Evolutionary conservation across 208 protist species (phyloP).

Genomic region (Leptomonas seymouri): DNA sequence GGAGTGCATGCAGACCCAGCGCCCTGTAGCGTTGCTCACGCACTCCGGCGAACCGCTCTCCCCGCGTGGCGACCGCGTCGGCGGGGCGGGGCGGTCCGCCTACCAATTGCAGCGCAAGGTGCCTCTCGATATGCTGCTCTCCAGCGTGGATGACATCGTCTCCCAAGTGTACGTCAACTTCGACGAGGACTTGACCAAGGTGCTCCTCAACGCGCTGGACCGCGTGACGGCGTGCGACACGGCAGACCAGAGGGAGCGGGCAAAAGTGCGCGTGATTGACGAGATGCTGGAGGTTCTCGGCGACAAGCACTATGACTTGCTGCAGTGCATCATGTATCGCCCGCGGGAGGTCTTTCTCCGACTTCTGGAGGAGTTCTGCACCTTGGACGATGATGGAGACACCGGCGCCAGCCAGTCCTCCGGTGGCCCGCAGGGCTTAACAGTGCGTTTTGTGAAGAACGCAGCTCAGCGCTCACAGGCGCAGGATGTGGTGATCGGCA

Average conservation of each 20-base stretch:
- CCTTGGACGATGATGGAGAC: conserved; percentile 69
- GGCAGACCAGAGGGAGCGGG: conserved; percentile 57
- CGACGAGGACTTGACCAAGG: conserved; percentile 87
- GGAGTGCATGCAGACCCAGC: conserved; percentile 70
- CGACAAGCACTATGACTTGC: conserved; percentile 79
- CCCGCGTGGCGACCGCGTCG: conserved; percentile 74
- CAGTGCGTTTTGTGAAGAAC: conserved; percentile 76
- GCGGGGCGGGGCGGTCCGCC: conserved; percentile 59
- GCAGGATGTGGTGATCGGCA: conserved; percentile 41
- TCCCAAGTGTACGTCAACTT: conserved; percentile 90
- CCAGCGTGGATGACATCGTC: conserved; percentile 89
- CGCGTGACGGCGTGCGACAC: conserved; percentile 77
- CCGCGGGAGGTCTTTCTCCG: conserved; percentile 84
- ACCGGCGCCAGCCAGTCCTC: conserved; percentile 22
- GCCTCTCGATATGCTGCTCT: conserved; percentile 80
- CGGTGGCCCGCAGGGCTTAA: conserved; percentile 38
- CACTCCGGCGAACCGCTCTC: conserved; percentile 81
- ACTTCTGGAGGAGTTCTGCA: conserved; percentile 90
- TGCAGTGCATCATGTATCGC: conserved; percentile 86
- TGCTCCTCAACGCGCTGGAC: conserved; percentile 90
- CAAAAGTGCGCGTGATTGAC: conserved; percentile 70
- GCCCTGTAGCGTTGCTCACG: conserved; percentile 64
- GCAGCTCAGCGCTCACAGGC: conserved; percentile 44
- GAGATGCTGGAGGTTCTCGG: conserved; percentile 82
- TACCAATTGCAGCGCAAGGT: conserved; percentile 74